Base-by-base conservation (phyloP, 2,329 filamentous ascomycete species). In the Lithohypha guttulata region DNA sequence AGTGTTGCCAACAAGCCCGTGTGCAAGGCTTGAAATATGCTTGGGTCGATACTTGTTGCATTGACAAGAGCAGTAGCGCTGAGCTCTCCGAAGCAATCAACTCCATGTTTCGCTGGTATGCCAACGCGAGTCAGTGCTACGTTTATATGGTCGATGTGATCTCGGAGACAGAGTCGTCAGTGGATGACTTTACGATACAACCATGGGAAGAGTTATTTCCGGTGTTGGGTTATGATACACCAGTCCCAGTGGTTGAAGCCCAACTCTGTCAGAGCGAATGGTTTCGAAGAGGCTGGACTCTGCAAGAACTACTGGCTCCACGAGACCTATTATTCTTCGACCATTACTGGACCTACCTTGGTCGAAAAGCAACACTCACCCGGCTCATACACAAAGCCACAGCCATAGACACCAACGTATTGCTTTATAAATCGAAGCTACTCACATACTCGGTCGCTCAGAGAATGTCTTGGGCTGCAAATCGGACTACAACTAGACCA, bases 261-360 rank as follows among this genome's bases (percentile, higher is more conserved):
- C n/a, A n/a, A n/a, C n/a, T n/a, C n/a, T n/a, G n/a, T n/a, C 13
- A 26, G 2, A 43, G 50, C 26, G 17, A 29, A 35, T 56, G 53
- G 50, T 55, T 56, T 28, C 48, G 37, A 2, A 33, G 51, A 19
- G 53, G 53, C 11, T 55, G 51, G 53, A 56, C 53, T 3, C 42
- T 56, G 10, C 53, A 55, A 33, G 52, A 56, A 41, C 45, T 56
- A 18, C 44, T 56, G 7, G 53, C 53, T 6, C 53, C 53, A 3
- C 30, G 25, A 9, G 20, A 42, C 27, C 42, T 55, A n/a, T 27
- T 30, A n/a, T 54, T 55, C 31, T 48, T 44, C 29, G 42, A 45
- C 27, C 22, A 30, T 10, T 28, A 48, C 9, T 46, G 45, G 42
- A 28, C 36, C 41, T 2, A 34, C 22, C 36, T 32, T 49, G 2